Percentiles rank a stretch among this genome's conserved stretches.
These are phyloP conservation scores for Venturia asperata DNA, from an alignment of 2,329 filamentous ascomycete genomes.

Conservation along the genomic window DNA sequence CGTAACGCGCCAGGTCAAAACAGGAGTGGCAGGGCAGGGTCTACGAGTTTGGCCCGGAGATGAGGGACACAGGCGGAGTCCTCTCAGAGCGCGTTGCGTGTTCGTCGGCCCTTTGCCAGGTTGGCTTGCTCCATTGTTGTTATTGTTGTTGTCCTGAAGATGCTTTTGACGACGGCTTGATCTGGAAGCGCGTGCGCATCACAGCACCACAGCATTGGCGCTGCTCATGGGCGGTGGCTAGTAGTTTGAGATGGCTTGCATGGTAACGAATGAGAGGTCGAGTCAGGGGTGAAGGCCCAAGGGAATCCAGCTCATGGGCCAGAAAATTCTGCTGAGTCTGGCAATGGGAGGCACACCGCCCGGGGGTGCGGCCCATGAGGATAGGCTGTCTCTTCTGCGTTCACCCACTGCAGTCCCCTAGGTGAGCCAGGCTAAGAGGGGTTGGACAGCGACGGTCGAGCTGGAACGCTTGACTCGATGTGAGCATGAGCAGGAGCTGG, in stretches of 20 bases:
- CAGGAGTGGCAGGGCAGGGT: background rate
- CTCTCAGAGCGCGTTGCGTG: background rate
- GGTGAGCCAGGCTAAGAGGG: background rate
- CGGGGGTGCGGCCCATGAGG: background rate
- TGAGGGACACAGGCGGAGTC: background rate
- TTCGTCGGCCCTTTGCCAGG: background rate
- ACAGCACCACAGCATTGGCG: conserved; percentile 4
- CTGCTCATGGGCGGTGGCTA: background rate
- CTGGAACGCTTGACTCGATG: background rate
- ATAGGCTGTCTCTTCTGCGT: background rate
- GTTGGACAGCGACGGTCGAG: background rate
- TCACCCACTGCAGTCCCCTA: background rate
- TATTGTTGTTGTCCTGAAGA: background rate
- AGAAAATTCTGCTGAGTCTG: background rate
- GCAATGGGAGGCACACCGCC: background rate
- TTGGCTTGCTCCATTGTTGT: too few relatives aligned
- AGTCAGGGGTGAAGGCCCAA: background rate
- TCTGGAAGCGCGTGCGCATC: background rate
- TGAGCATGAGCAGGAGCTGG: too few relatives aligned
- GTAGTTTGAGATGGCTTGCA: background rate
- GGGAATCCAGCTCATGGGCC: background rate
- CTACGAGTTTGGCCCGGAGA: background rate
- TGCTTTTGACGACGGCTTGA: background rate
- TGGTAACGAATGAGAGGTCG: background rate
- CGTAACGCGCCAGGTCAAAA: background rate